Percentiles rank a stretch among this genome's conserved stretches.
These are phyloP conservation scores for Pythium apleroticum DNA, from an alignment of 352 stramenopile species.

Conservation along the genomic window DNA sequence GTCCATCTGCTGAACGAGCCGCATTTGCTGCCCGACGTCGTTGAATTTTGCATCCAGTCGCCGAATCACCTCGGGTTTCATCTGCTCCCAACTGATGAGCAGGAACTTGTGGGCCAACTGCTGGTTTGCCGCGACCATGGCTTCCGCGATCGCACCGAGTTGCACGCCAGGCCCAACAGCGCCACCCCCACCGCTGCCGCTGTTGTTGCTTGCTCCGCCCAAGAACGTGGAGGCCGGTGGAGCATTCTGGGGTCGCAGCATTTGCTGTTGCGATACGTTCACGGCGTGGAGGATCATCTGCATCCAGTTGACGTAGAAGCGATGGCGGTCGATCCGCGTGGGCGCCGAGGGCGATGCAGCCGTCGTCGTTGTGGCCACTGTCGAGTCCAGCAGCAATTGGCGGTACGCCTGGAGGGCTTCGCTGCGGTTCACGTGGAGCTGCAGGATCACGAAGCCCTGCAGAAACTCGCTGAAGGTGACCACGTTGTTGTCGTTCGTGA, in stretches of 20 bases:
- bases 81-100: conserved; percentile 40
- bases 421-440: conserved; percentile 33
- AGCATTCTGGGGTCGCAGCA: conserved; percentile 17
- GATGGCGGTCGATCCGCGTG: conserved; percentile 16
- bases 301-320: conserved; percentile 36
- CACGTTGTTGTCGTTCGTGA: conserved; percentile 10
- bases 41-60: conserved; percentile 38
- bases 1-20: conserved; percentile 53
- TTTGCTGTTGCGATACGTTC: conserved; percentile 46
- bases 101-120: conserved; percentile 40
- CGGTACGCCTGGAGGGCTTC: conserved; percentile 39
- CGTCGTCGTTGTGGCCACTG: background rate
- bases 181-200: background rate
- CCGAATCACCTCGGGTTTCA: conserved; percentile 44
- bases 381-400: conserved; percentile 27
- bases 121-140: conserved; percentile 28
- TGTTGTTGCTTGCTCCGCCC: conserved; percentile 3
- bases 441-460: conserved; percentile 30
- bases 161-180: conserved; percentile 24
- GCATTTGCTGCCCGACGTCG: conserved; percentile 44
- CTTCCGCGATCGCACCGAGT: conserved; percentile 37
- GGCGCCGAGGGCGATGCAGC: background rate
- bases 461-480: conserved; percentile 32
- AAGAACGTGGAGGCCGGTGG: background rate
- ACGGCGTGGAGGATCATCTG: conserved; percentile 31